A percentile compares a stretch with the other conserved stretches of the same genome.
Evolutionary conservation across 2,329 filamentous ascomycete genomes (phyloP).

Genomic region (Falciphora oryzae): DNA sequence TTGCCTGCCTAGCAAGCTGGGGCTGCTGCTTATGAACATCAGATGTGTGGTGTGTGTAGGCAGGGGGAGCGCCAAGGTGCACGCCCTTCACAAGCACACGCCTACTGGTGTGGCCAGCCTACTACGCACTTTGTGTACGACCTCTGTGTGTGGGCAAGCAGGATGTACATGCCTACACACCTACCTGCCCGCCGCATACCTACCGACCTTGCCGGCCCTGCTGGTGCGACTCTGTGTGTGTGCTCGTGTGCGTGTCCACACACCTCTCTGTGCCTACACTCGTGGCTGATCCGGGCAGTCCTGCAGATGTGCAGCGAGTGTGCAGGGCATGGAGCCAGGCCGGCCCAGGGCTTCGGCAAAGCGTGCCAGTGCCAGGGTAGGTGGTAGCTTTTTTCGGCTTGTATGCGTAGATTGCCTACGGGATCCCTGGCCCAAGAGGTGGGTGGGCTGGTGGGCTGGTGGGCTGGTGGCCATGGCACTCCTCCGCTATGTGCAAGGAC

Average conservation of each 20-base stretch:
- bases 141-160: background rate
- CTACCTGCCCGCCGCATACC: background rate
- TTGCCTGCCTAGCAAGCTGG: background rate
- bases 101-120: background rate
- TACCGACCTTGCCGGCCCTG: background rate
- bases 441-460: slow-evolving; percentile 1
- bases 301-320: background rate
- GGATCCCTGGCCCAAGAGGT: background rate
- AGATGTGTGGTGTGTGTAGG: background rate
- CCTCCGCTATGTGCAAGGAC: background rate
- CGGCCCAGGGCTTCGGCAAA: background rate
- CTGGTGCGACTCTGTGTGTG: background rate
- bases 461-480: background rate
- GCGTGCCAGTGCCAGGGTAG: slow-evolving; percentile 1
- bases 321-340: background rate
- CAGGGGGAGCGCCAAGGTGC: no score
- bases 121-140: no score
- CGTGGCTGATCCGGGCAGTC: background rate
- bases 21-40: background rate
- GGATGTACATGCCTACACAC: background rate
- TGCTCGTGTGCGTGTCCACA: background rate
- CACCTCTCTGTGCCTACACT: background rate
- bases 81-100: background rate
- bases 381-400: background rate
- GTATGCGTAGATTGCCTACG: slow-evolving; percentile 1